Evolutionary conservation across 139 green algal genomes (phyloP).

Genomic region (Chlorella sorokiniana): DNA sequence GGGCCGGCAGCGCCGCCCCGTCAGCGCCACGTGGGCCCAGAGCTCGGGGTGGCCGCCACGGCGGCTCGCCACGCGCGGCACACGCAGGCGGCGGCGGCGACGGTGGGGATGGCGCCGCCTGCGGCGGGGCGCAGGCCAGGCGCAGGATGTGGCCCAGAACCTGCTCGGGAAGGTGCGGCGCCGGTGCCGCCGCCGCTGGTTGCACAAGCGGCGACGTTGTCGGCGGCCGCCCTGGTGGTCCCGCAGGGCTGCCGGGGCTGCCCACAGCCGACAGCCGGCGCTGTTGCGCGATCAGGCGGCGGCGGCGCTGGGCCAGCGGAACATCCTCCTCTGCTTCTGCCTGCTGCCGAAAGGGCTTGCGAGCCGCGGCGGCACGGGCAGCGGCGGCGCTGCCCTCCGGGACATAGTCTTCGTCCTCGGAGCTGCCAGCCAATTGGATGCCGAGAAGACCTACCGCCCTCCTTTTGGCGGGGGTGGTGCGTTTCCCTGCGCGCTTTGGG

Average conservation of each 20-base stretch:
- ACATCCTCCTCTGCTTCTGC: constrained; percentile 11
- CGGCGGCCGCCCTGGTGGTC: background rate
- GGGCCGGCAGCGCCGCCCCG: constrained; percentile 15
- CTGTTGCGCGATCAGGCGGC: background rate
- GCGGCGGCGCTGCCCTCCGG: background rate
- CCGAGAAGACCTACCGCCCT: constrained; percentile 8
- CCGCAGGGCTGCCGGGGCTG: no score
- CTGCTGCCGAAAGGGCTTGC: no score
- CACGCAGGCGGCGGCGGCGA: constrained; percentile 20
- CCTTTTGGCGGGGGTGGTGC: background rate
- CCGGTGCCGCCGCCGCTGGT: background rate
- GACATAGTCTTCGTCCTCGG: constrained; percentile 36
- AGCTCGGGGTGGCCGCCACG: constrained; percentile 16
- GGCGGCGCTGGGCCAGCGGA: constrained; percentile 20
- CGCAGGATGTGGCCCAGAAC: constrained; percentile 24
- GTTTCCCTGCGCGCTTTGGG: no score
- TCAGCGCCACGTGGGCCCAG: constrained; percentile 26
- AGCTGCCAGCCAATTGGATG: background rate
- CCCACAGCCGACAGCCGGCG: background rate
- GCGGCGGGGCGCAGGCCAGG: background rate
- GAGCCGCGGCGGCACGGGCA: background rate
- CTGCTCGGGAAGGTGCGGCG: constrained; percentile 6
- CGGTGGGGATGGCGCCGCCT: constrained; percentile 30
- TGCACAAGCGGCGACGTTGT: background rate
- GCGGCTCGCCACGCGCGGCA: constrained; percentile 22